Evolutionary conservation across 163 green algal species (phyloP).

Genomic region (Chlorella variabilis): DNA sequence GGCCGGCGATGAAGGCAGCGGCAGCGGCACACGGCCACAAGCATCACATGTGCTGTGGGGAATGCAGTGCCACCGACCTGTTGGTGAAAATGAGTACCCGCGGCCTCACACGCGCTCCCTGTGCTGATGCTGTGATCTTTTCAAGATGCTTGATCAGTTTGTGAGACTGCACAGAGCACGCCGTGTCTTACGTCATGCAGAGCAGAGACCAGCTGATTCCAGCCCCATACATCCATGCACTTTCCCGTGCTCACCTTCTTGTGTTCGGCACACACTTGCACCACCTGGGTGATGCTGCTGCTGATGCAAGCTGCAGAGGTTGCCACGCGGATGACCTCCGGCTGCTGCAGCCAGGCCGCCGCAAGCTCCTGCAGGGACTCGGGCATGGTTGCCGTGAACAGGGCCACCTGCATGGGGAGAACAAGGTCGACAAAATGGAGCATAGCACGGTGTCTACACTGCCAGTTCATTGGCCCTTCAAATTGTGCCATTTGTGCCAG

Average conservation of each 20-base stretch:
- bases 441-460: no score
- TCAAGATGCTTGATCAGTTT: slow-evolving; percentile 89
- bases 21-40: no score
- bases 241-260: slow-evolving; percentile 88
- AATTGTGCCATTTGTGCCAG: not conserved
- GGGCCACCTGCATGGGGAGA: slow-evolving; percentile 69
- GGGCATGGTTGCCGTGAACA: slow-evolving; percentile 91
- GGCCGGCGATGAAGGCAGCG: no score
- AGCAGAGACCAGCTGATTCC: not conserved
- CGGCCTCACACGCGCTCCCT: slow-evolving; percentile 65
- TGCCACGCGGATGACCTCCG: slow-evolving; percentile 41
- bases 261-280: slow-evolving; percentile 96
- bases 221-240: not conserved
- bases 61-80: slow-evolving; percentile 27
- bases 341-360: slow-evolving; percentile 66
- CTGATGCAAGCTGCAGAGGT: slow-evolving; percentile 66
- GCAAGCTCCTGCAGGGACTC: slow-evolving; percentile 57
- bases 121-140: slow-evolving; percentile 57
- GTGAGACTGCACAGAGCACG: not conserved
- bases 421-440: no score
- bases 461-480: not conserved
- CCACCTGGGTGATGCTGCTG: slow-evolving; percentile 72
- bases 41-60: no score
- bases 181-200: not conserved
- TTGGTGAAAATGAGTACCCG: slow-evolving; percentile 90